Percentiles rank a stretch among this genome's conserved stretches.
phyloP scores from a whole-genome alignment of 805 yeast species.

The Candida ascalaphidarum region DNA sequence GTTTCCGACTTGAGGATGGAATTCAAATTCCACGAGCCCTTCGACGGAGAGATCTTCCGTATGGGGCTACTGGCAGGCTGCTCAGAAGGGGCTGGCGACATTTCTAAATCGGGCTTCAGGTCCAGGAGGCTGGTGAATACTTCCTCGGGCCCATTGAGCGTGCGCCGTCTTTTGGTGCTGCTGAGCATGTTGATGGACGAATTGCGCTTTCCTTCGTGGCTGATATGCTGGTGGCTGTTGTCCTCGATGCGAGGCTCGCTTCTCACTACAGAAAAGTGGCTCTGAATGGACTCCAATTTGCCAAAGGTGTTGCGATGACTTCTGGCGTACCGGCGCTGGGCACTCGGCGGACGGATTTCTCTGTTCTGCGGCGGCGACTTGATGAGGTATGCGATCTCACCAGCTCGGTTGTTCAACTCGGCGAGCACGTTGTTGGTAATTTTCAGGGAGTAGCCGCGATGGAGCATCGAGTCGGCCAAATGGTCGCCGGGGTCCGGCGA shows the following conservation, averaged over 20 bases:
- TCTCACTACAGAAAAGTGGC: slow-evolving; percentile 38
- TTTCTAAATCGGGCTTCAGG: too few relatives aligned
- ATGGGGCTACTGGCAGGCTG: neutral
- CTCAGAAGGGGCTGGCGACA: too few relatives aligned
- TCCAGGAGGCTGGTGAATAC: slow-evolving; percentile 7
- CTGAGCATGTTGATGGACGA: slow-evolving; percentile 6
- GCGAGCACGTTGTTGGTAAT: slow-evolving; percentile 36
- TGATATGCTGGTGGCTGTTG: neutral
- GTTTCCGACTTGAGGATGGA: slow-evolving; percentile 19
- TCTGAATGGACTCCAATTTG: slow-evolving; percentile 40
- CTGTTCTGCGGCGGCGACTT: slow-evolving; percentile 10
- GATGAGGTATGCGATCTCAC: slow-evolving; percentile 20
- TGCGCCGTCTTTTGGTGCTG: slow-evolving; percentile 26
- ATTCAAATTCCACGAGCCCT: slow-evolving; percentile 29
- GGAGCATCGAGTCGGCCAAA: slow-evolving; percentile 5
- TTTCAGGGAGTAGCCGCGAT: slow-evolving; percentile 12
- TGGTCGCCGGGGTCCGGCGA: too few relatives aligned
- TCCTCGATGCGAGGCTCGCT: neutral
- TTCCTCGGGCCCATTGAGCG: slow-evolving; percentile 35
- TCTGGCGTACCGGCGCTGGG: slow-evolving; percentile 21
- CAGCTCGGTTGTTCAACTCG: slow-evolving; percentile 36
- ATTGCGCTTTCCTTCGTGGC: slow-evolving; percentile 4
- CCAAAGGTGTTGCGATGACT: slow-evolving; percentile 25
- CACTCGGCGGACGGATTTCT: too few relatives aligned
- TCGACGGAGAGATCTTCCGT: slow-evolving; percentile 32